A percentile compares a stretch with the other conserved stretches of the same genome.
Evolutionary conservation across 2,329 filamentous ascomycete genomes (phyloP).

Genomic region (Hyphodiscus sp.): DNA sequence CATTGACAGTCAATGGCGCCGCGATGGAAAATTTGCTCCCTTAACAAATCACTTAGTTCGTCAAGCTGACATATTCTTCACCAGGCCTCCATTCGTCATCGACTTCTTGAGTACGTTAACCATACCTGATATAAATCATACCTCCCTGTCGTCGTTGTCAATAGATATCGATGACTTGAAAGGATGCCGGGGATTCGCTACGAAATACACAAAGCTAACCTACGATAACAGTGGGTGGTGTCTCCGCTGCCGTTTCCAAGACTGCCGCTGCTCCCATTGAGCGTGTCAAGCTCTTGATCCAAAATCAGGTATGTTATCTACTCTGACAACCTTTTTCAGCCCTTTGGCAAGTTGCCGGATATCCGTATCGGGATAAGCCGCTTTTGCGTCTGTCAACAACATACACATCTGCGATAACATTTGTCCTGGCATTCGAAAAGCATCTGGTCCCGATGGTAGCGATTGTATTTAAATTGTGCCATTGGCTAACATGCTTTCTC

Average conservation of each 20-base stretch:
- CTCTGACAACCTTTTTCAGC: neutral
- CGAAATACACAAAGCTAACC: constrained; percentile 18
- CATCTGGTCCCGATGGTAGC: neutral
- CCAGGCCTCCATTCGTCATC: constrained; percentile 77
- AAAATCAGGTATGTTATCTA: constrained; percentile 84
- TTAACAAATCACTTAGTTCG: constrained; percentile 5
- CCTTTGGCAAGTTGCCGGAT: constrained; percentile 3
- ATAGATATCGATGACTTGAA: neutral
- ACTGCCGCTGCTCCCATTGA: constrained; percentile 99
- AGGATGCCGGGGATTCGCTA: constrained; percentile 4
- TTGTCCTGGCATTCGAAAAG: neutral
- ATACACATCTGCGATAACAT: neutral
- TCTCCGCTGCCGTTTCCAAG: constrained; percentile 99
- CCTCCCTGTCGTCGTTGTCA: constrained; percentile 8
- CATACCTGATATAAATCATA: constrained; percentile 10
- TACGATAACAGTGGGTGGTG: constrained; percentile 82
- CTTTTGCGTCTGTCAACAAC: neutral
- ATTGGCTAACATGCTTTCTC: constrained; percentile 13
- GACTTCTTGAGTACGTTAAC: constrained; percentile 94
- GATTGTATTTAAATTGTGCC: neutral
- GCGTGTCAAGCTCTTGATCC: constrained; percentile 99
- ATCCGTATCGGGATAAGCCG: constrained; percentile 16
- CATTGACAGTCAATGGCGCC: constrained; percentile 19
- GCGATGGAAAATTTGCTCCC: constrained; percentile 16
- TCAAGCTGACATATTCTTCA: constrained; percentile 20